These are phyloP conservation scores for Pestalotiopsis sp. DNA, from an alignment of 2,329 filamentous ascomycete genomes.

Conservation along the genomic window DNA sequence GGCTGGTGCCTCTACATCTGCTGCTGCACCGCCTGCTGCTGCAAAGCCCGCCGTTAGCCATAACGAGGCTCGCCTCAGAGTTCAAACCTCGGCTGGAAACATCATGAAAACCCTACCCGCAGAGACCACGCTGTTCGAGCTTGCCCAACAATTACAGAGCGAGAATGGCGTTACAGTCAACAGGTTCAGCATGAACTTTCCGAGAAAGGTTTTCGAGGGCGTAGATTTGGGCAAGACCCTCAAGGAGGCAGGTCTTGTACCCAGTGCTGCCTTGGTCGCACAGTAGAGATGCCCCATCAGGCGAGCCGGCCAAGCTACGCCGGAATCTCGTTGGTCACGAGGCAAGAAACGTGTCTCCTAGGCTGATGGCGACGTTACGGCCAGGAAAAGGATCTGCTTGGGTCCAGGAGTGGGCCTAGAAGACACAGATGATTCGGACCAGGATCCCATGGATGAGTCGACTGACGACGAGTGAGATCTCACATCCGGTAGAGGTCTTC, in stretches of 20 bases:
- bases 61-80: constrained; percentile 77
- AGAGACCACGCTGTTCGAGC: constrained; percentile 90
- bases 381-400: neutral
- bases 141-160: constrained; percentile 73
- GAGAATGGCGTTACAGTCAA: constrained; percentile 73
- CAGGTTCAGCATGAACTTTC: constrained; percentile 86
- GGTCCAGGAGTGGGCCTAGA: neutral
- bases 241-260: constrained; percentile 88
- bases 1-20: constrained; percentile 44
- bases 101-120: constrained; percentile 86
- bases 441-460: too few species aligned
- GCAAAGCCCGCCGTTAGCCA: constrained; percentile 68
- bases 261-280: constrained; percentile 87
- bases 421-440: neutral
- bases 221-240: constrained; percentile 86
- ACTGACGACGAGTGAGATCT: too few species aligned
- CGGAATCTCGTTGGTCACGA: neutral
- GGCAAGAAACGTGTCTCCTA: neutral
- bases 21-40: constrained; percentile 47
- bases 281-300: constrained; percentile 39
- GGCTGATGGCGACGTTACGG: neutral
- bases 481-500: too few species aligned
- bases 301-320: neutral
- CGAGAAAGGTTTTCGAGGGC: constrained; percentile 76
- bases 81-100: constrained; percentile 77